Conservation (phyloP, 192 early-diverging fungal species). For the Anaeromyces robustus region DNA sequence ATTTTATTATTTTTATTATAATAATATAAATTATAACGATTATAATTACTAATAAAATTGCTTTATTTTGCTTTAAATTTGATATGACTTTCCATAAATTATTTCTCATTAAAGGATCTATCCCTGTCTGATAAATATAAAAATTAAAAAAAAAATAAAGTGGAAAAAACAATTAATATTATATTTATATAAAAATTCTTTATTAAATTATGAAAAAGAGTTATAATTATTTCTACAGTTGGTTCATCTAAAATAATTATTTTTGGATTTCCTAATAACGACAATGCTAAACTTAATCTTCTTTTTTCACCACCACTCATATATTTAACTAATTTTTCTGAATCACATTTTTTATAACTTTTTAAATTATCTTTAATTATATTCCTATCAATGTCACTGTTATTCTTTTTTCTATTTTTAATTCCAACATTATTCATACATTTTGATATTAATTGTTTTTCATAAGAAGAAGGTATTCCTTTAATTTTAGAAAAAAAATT, state of each 20-base stretch:
- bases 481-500: background rate
- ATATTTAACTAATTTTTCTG: background rate
- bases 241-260: background rate
- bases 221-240: background rate
- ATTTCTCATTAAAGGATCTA: constrained; percentile 8
- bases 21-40: too few species aligned
- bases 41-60: too few species aligned
- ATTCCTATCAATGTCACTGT: too few species aligned
- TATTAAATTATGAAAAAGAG: too few species aligned
- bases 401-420: too few species aligned
- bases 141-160: background rate
- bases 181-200: too few species aligned
- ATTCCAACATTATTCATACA: background rate
- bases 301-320: background rate
- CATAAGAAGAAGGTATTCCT: background rate
- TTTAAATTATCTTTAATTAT: background rate
- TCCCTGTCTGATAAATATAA: constrained; percentile 1
- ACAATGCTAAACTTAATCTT: background rate
- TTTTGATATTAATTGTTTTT: background rate
- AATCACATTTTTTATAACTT: background rate
- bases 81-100: background rate
- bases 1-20: too few species aligned
- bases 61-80: too few species aligned
- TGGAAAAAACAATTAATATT: too few species aligned
- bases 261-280: background rate